Conservation (phyloP, 1,139 yeast genomes). For the Saccharomycopsis hybrid region DNA sequence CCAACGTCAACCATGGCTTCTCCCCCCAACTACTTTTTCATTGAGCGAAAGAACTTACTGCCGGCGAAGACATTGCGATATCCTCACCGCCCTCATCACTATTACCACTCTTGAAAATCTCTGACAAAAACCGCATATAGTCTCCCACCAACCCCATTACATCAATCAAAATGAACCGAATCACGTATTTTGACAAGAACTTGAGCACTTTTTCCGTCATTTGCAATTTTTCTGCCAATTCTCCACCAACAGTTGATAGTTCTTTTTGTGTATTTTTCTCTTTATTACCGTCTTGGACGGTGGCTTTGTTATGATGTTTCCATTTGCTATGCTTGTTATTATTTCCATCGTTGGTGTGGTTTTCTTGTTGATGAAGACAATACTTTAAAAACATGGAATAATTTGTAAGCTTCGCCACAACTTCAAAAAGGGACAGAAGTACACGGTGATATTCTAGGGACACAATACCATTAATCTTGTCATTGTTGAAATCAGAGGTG, state of each 20-base stretch:
- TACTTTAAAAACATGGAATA: constrained; percentile 12
- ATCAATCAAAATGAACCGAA: constrained; percentile 18
- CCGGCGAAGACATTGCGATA: no score
- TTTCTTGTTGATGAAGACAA: background rate
- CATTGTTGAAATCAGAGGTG: no score
- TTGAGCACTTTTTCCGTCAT: constrained; percentile 2
- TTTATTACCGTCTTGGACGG: no score
- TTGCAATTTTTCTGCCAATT: background rate
- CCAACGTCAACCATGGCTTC: no score
- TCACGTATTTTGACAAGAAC: constrained; percentile 16
- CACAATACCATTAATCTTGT: no score
- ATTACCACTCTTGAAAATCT: constrained; percentile 3
- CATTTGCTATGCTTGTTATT: background rate
- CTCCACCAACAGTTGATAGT: background rate
- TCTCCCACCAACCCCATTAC: constrained; percentile 7
- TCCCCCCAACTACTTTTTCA: no score
- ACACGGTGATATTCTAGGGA: no score
- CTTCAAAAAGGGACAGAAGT: constrained; percentile 6
- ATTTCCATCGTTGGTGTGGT: background rate
- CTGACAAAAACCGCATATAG: constrained; percentile 11
- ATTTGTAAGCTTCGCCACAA: constrained; percentile 19
- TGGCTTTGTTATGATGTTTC: no score
- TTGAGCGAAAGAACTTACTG: no score
- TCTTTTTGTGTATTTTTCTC: background rate
- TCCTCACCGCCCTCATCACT: no score